Evolutionary conservation across 2,329 filamentous ascomycete species (phyloP), one percentile per base, ranked within the genome.

Genomic region (Amauroascus niger): DNA sequence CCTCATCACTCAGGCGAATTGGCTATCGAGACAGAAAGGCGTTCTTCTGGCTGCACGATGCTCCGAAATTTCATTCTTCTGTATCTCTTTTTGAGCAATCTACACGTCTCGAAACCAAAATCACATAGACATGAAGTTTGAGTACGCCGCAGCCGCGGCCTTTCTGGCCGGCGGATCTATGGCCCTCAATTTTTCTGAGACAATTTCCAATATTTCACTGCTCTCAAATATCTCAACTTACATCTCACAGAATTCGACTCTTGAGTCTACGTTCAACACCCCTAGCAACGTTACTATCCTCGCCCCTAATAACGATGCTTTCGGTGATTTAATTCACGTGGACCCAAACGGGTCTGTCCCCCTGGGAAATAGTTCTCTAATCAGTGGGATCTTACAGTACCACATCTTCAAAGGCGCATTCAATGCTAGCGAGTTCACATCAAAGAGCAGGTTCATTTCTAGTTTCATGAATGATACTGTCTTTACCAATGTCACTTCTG

Each of bases 401-500:
- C 81, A 84, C 62, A 73, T 82, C 18, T 64, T 83, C 6, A 75
- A 78, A 54, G 80, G 79, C 35, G 74, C 71, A 0, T 73, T 76
- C 58, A 60, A 54, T 3, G 63, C 72, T 0, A 60, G 59, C 4
- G 62, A 67, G 3, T 67, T 74, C 53, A 69, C 64, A 4, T 66
- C 68, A 28, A 68, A 37, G 13, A 58, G 47, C 4, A 58, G 55
- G 28, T 79, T 80, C 60, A 61, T 74, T 1, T 72, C 72, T 13
- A 57, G 75, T 1, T 63, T 76, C 6, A 67, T 84, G 52, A 76
- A 68, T 16, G 74, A 79, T 58, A 49, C 69, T 20, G 67, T 71
- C 0, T 84, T 76, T 63, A 70, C 76, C 58, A 82, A 81, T 54
- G 74, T 84, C 9, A 80, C 78, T 2, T 78, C 75, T 32, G 80